Percentiles rank a stretch among this genome's conserved stretches.
Evolutionary conservation across 2,329 filamentous ascomycete genomes (phyloP).

Genomic region (Fusarium algeriense): DNA sequence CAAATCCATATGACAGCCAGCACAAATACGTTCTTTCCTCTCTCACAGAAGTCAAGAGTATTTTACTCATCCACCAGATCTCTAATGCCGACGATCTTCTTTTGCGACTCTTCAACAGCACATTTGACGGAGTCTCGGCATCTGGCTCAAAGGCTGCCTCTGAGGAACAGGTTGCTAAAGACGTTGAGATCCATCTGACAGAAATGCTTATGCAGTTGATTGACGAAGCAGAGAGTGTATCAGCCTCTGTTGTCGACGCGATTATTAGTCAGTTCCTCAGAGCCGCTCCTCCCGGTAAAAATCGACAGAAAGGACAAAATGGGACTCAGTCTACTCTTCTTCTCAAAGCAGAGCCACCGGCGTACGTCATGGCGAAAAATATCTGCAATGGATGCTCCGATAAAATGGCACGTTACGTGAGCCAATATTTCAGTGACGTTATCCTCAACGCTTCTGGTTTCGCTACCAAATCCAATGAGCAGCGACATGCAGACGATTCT

Average conservation of each 20-base stretch:
- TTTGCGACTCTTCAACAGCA: constrained; percentile 83
- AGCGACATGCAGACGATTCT: constrained; percentile 70
- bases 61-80: constrained; percentile 90
- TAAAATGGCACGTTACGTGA: constrained; percentile 94
- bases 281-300: constrained; percentile 78
- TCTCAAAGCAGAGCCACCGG: constrained; percentile 88
- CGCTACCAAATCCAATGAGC: constrained; percentile 66
- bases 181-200: constrained; percentile 93
- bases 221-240: constrained; percentile 83
- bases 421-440: constrained; percentile 96
- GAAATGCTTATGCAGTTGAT: constrained; percentile 86
- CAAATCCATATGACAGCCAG: constrained; percentile 90
- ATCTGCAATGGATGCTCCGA: constrained; percentile 91
- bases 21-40: constrained; percentile 92
- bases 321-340: constrained; percentile 84
- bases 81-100: constrained; percentile 84
- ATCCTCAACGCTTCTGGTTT: constrained; percentile 86
- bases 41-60: constrained; percentile 92
- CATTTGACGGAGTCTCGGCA: constrained; percentile 91
- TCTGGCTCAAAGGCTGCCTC: constrained; percentile 75
- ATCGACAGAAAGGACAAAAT: constrained; percentile 73
- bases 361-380: constrained; percentile 96
- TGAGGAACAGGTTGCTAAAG: constrained; percentile 88
- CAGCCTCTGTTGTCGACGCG: constrained; percentile 86
- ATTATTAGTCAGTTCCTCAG: constrained; percentile 96